Conservation (phyloP, 78 protist genomes). For the Pigoraptor vietnamica region DNA sequence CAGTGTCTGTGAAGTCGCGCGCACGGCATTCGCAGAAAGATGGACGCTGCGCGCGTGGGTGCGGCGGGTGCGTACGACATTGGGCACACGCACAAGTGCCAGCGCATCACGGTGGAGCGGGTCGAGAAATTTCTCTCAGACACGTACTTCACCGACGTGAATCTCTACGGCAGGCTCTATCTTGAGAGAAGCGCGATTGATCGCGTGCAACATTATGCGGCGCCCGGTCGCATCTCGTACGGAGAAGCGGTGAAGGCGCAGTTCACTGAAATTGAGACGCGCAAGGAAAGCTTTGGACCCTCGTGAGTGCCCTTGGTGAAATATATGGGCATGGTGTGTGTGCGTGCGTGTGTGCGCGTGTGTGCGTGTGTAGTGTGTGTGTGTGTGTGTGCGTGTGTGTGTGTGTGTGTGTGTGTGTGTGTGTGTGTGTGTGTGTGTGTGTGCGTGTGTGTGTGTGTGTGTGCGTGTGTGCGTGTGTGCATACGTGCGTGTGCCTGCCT, state of each 20-base stretch:
- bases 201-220: not conserved
- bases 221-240: not conserved
- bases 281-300: no score
- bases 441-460: constrained; percentile 4
- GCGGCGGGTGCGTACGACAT: no score
- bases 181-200: not conserved
- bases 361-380: not conserved
- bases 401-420: constrained; percentile 8
- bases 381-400: not conserved
- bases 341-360: constrained; percentile 5
- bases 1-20: no score
- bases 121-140: constrained; percentile 43
- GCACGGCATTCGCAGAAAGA: no score
- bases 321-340: no score
- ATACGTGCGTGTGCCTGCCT: not conserved
- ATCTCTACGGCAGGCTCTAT: constrained; percentile 7
- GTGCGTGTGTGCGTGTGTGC: constrained; percentile 1
- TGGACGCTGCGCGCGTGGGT: no score
- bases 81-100: not conserved
- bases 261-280: not conserved
- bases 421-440: constrained; percentile 4
- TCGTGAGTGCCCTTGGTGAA: not conserved
- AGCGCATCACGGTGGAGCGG: constrained; percentile 26
- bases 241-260: not conserved
- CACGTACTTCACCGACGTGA: constrained; percentile 40